Conservation (phyloP, 2,329 filamentous ascomycete genomes). For the Calcarisporium arbuscula region DNA sequence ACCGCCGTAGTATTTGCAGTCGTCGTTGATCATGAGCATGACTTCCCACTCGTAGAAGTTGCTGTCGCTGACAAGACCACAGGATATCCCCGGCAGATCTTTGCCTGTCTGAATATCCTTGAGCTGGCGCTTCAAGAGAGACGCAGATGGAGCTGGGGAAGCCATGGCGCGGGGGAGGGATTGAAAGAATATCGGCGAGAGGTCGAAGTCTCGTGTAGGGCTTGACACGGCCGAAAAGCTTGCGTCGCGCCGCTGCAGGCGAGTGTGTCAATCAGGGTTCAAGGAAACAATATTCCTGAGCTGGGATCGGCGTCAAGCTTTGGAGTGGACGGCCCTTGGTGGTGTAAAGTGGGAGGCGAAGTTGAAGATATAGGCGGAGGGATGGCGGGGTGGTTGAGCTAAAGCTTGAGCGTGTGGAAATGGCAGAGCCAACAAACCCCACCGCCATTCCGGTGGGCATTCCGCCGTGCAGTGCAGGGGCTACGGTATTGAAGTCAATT, state of each 20-base stretch:
- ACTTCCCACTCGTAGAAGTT: conserved; percentile 98
- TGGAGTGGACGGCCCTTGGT: not conserved
- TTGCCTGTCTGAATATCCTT: conserved; percentile 91
- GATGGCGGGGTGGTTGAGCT: conserved; percentile 1
- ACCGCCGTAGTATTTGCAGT: conserved; percentile 92
- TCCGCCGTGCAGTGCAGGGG: too few relatives aligned
- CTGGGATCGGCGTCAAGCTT: too few relatives aligned
- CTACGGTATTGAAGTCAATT: too few relatives aligned
- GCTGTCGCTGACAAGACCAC: conserved; percentile 74
- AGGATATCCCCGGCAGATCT: conserved; percentile 90
- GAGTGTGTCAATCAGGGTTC: too few relatives aligned
- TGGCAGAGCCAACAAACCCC: too few relatives aligned
- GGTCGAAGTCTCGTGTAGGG: too few relatives aligned
- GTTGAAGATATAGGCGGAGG: not conserved
- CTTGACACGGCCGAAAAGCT: too few relatives aligned
- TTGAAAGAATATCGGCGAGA: not conserved
- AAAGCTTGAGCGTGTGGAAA: too few relatives aligned
- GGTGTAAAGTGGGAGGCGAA: not conserved
- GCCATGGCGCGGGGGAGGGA: conserved; percentile 27
- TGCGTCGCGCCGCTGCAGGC: too few relatives aligned
- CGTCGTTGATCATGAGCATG: conserved; percentile 96
- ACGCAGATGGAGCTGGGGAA: conserved; percentile 52
- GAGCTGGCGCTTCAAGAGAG: conserved; percentile 76
- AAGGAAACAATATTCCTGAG: too few relatives aligned
- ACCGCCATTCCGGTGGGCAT: too few relatives aligned